Conservation (phyloP, 1,284 basidiomycete species). For the Agroathelia rolfsii region DNA sequence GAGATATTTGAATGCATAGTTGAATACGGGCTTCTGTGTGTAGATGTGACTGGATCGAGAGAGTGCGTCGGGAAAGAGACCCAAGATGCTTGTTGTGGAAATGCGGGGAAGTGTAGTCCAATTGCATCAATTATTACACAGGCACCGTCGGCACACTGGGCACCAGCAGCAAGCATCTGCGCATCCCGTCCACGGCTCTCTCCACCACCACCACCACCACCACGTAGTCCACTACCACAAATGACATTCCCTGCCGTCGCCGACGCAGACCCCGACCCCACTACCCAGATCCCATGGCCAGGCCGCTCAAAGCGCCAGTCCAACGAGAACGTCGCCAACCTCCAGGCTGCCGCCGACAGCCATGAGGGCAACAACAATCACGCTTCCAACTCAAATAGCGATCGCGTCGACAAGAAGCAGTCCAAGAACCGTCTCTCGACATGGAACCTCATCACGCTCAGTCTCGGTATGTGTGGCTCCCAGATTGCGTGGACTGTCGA, state of each 20-base stretch:
- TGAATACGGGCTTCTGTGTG: too few species aligned
- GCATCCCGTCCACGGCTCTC: constrained; percentile 3
- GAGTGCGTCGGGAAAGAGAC: too few species aligned
- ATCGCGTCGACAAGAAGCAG: constrained; percentile 15
- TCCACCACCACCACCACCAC: constrained; percentile 6
- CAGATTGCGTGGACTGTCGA: constrained; percentile 92
- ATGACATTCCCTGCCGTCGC: constrained; percentile 46
- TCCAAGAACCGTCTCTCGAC: constrained; percentile 39
- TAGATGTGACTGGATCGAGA: too few species aligned
- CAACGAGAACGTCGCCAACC: constrained; percentile 15
- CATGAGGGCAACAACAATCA: constrained; percentile 15
- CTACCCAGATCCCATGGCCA: constrained; percentile 72
- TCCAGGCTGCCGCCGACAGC: constrained; percentile 12
- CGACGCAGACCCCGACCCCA: constrained; percentile 58
- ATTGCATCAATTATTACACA: too few species aligned
- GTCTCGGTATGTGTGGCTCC: constrained; percentile 82
- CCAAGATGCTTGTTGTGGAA: too few species aligned
- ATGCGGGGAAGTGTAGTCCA: too few species aligned
- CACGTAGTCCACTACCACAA: constrained; percentile 5
- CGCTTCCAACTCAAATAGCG: constrained; percentile 13
- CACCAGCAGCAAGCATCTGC: too few species aligned
- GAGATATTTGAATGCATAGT: too few species aligned
- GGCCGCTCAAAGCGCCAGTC: constrained; percentile 35
- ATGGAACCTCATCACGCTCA: constrained; percentile 66
- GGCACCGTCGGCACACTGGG: too few species aligned